Conservation (phyloP, 768 basidiomycete genomes). For the Nidula microcarpa region DNA sequence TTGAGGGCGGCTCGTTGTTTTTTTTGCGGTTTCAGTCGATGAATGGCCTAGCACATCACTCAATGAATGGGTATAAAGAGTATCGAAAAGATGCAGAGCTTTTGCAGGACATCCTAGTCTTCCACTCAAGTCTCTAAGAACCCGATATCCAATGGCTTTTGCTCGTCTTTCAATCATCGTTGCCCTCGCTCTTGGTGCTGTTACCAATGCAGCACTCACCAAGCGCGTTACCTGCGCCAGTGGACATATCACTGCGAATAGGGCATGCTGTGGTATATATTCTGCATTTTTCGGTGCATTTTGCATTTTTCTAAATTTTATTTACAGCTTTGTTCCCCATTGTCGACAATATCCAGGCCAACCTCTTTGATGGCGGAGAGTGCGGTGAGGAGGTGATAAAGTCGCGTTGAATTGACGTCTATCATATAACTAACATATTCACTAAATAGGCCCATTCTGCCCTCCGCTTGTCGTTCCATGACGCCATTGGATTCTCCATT, state of each 20-base stretch:
- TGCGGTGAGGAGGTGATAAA: conserved; percentile 25
- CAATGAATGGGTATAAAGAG: neutral
- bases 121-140: neutral
- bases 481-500: conserved; percentile 9
- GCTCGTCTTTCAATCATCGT: conserved; percentile 13
- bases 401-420: conserved; percentile 14
- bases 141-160: conserved; percentile 10
- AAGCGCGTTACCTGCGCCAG: conserved; percentile 18
- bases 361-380: conserved; percentile 27
- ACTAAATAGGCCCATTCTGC: conserved; percentile 11
- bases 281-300: neutral
- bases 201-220: conserved; percentile 11
- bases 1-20: too few species aligned
- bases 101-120: neutral
- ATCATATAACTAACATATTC: neutral
- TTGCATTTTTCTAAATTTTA: neutral
- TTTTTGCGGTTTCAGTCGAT: too few species aligned
- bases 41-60: too few species aligned
- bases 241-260: conserved; percentile 18
- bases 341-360: conserved; percentile 23
- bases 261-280: conserved; percentile 17
- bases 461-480: conserved; percentile 17
- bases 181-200: conserved; percentile 9
- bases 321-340: conserved; percentile 13
- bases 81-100: neutral